These are phyloP conservation scores for Trichosporon sp. DNA, from an alignment of 1,284 basidiomycete species.

Conservation along the genomic window DNA sequence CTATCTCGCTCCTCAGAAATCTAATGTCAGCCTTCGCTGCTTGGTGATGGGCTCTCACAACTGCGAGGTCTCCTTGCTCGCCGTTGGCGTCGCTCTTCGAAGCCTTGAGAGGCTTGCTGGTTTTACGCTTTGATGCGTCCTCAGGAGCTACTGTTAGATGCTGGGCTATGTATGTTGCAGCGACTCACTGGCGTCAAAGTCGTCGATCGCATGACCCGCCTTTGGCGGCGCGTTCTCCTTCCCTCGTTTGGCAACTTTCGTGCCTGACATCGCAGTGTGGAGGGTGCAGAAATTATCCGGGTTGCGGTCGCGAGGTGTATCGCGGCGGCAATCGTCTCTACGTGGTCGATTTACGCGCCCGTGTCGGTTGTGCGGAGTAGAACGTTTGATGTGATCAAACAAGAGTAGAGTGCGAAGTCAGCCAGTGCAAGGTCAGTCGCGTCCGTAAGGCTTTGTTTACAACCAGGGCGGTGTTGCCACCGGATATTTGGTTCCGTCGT, in stretches of 20 bases:
- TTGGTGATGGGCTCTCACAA: not conserved
- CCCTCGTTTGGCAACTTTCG: constrained; percentile 10
- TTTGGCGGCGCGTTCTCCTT: constrained; percentile 18
- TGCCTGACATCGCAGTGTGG: not conserved
- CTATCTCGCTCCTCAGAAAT: constrained; percentile 33
- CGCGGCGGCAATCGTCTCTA: not conserved
- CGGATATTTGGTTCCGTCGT: not conserved
- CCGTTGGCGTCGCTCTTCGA: not conserved
- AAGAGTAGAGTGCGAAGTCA: not conserved
- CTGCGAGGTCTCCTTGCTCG: not conserved
- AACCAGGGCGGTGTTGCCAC: not conserved
- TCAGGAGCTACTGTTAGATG: not conserved
- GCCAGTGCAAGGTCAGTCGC: not conserved
- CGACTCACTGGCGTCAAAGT: constrained; percentile 13
- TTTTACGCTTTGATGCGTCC: not conserved
- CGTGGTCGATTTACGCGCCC: no score
- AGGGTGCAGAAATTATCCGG: not conserved
- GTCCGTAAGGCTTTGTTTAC: constrained; percentile 8
- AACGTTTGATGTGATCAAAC: not conserved
- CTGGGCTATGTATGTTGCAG: not conserved
- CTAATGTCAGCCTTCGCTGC: constrained; percentile 12
- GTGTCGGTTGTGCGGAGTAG: no score
- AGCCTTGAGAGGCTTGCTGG: not conserved
- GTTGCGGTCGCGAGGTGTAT: not conserved
- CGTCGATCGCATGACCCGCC: not conserved